Evolutionary conservation across 129 eudicot species (phyloP).

Genomic region (Flaveria sonorensis): DNA sequence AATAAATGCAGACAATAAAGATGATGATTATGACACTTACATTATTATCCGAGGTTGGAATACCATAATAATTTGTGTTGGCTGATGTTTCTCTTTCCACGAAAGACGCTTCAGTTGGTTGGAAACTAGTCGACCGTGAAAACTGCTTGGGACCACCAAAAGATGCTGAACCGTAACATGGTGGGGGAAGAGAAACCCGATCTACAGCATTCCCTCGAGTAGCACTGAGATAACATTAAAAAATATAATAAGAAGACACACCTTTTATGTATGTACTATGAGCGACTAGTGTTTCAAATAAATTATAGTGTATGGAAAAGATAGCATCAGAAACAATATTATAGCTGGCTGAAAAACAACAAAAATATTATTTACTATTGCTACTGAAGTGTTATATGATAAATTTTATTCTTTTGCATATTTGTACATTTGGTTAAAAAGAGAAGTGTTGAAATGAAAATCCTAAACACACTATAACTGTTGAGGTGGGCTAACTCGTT

Average conservation of each 20-base stretch:
- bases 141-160: constrained; percentile 58
- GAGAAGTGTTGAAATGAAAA: too few species aligned
- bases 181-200: constrained; percentile 85
- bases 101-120: constrained; percentile 51
- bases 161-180: constrained; percentile 57
- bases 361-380: not conserved
- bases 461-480: not conserved
- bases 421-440: too few species aligned
- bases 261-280: constrained; percentile 7
- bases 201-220: constrained; percentile 62
- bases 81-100: constrained; percentile 29
- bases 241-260: not conserved
- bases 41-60: constrained; percentile 49
- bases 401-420: too few species aligned
- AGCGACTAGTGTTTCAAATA: not conserved
- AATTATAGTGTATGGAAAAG: not conserved
- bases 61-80: constrained; percentile 37
- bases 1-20: not conserved
- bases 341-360: not conserved
- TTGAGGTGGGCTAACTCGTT: not conserved
- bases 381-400: not conserved
- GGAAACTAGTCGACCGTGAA: constrained; percentile 51
- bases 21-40: constrained; percentile 39
- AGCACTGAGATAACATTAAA: constrained; percentile 41
- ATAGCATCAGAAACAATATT: not conserved